These are phyloP conservation scores for Malus fusca DNA, from an alignment of 306 rosid genomes.

Conservation along the genomic window DNA sequence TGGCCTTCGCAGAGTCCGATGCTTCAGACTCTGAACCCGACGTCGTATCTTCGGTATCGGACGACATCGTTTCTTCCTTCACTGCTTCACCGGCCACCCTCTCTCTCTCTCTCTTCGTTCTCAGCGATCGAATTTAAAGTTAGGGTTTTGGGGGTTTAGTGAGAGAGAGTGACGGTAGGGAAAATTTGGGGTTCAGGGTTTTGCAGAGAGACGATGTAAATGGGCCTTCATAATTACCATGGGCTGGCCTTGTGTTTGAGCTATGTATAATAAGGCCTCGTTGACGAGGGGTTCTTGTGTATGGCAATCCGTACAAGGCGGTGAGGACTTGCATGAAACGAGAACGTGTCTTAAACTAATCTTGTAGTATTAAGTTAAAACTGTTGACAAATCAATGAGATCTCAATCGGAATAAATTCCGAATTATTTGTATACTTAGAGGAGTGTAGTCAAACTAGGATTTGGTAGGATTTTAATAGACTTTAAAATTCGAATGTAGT, in stretches of 20 bases:
- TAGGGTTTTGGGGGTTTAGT: constrained; percentile 1
- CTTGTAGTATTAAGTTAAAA: too few relatives aligned
- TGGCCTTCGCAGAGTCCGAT: constrained; percentile 11
- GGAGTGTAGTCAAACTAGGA: too few relatives aligned
- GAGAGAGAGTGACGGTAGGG: not conserved
- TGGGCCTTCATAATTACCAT: not conserved
- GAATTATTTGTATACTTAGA: too few relatives aligned
- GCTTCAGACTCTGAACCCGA: constrained; percentile 11
- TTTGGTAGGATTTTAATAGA: too few relatives aligned
- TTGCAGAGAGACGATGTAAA: not conserved
- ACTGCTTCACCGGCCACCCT: not conserved
- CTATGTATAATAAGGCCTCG: too few relatives aligned
- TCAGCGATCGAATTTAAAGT: not conserved
- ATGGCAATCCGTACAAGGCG: too few relatives aligned
- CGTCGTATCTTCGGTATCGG: constrained; percentile 3
- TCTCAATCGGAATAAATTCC: too few relatives aligned
- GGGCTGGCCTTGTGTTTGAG: not conserved
- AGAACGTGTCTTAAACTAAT: too few relatives aligned
- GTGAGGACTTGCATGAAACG: too few relatives aligned
- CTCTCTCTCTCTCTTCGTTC: not conserved
- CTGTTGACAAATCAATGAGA: too few relatives aligned
- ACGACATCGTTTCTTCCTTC: constrained; percentile 5
- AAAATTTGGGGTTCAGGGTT: constrained; percentile 2
- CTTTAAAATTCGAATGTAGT: too few relatives aligned
- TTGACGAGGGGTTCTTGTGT: too few relatives aligned